Conservation (phyloP, 75 land plant species). For the Adiantum capillusveneris region DNA sequence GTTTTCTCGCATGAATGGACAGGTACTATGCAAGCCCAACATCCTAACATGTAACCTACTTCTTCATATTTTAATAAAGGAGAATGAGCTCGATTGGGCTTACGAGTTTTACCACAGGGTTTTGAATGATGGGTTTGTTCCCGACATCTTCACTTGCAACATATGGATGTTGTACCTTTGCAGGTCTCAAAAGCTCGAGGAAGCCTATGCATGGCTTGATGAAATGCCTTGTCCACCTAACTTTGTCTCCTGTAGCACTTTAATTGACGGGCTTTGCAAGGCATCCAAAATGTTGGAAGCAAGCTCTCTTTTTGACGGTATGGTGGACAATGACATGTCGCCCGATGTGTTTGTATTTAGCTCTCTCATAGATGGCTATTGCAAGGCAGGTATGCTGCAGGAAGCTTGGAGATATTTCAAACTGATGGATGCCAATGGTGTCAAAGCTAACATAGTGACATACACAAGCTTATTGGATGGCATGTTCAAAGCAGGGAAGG, state of each 20-base stretch:
- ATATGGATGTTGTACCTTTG: conserved; percentile 31
- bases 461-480: conserved; percentile 36
- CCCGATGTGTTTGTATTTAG: conserved; percentile 46
- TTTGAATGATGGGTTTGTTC: conserved; percentile 5
- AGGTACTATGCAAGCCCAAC: not conserved
- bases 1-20: conserved; percentile 2
- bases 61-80: conserved; percentile 1
- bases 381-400: conserved; percentile 29
- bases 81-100: conserved; percentile 5
- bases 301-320: conserved; percentile 19
- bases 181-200: conserved; percentile 10
- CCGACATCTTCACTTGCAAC: conserved; percentile 32
- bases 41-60: not conserved
- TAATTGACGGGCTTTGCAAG: conserved; percentile 52
- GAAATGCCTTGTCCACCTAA: conserved; percentile 66
- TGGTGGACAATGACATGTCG: conserved; percentile 31
- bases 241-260: conserved; percentile 44
- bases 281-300: conserved; percentile 38
- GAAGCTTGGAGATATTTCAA: conserved; percentile 48
- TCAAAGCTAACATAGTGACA: conserved; percentile 35
- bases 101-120: not conserved
- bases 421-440: conserved; percentile 24
- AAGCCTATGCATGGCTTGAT: conserved; percentile 26
- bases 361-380: conserved; percentile 49
- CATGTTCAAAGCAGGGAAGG: conserved; percentile 12